These are phyloP conservation scores for Verticillium dahliae DNA, from an alignment of 2,329 filamentous ascomycete species.

Conservation along the genomic window DNA sequence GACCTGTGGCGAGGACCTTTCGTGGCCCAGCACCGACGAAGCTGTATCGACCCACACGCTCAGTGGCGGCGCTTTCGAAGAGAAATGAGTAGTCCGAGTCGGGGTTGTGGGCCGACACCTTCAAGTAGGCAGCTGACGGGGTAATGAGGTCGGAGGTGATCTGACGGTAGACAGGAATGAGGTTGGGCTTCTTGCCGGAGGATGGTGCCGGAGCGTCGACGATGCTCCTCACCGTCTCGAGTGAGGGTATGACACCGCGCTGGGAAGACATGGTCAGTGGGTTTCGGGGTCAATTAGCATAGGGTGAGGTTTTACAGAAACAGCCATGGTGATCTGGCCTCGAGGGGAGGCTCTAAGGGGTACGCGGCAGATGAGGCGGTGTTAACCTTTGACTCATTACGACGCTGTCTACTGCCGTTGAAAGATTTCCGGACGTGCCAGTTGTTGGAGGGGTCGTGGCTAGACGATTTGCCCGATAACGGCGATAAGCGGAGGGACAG, in stretches of 20 bases:
- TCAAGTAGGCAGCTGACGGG: constrained; percentile 90
- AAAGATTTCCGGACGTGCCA: neutral
- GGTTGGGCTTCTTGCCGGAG: constrained; percentile 46
- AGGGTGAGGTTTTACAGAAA: constrained; percentile 16
- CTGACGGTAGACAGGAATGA: constrained; percentile 76
- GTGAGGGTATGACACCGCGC: constrained; percentile 36
- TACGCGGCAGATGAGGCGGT: constrained; percentile 1
- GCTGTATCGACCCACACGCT: constrained; percentile 90
- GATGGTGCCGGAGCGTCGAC: constrained; percentile 21
- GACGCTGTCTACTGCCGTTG: neutral
- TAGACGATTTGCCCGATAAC: neutral
- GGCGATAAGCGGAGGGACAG: constrained; percentile 2
- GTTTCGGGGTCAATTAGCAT: neutral
- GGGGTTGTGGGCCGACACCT: constrained; percentile 68
- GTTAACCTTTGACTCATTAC: constrained; percentile 10
- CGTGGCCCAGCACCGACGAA: constrained; percentile 78
- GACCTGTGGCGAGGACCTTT: constrained; percentile 82
- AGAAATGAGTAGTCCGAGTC: constrained; percentile 79
- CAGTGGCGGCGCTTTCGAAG: constrained; percentile 91
- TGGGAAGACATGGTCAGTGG: constrained; percentile 15
- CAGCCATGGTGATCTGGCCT: constrained; percentile 17
- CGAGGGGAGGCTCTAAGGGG: constrained; percentile 1
- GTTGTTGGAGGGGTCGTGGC: neutral
- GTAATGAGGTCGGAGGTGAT: constrained; percentile 91
- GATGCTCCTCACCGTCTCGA: constrained; percentile 38